Evolutionary conservation across 495 filamentous ascomycete genomes (phyloP).

Genomic region (Astrocystis sublimbata): DNA sequence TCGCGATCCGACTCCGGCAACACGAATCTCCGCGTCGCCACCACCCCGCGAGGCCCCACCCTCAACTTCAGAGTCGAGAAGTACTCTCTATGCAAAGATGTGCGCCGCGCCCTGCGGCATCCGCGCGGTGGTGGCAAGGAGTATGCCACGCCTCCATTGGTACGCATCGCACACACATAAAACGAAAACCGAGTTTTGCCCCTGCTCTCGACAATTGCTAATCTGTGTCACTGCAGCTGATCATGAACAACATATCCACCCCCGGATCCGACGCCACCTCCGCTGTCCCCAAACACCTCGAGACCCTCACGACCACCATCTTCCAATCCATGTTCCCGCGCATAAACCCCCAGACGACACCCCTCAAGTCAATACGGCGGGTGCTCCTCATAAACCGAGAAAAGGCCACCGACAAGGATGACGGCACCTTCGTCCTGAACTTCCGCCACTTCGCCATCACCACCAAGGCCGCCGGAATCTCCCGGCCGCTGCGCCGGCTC

Average conservation of each 20-base stretch:
- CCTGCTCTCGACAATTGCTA: constrained; percentile 14
- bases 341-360: constrained; percentile 88
- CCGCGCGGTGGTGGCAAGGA: constrained; percentile 81
- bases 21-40: constrained; percentile 85
- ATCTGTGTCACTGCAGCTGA: constrained; percentile 56
- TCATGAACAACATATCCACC: constrained; percentile 96
- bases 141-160: constrained; percentile 76
- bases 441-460: constrained; percentile 94
- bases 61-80: constrained; percentile 94
- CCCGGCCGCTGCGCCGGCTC: constrained; percentile 76
- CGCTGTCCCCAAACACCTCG: constrained; percentile 78
- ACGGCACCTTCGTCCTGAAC: constrained; percentile 79
- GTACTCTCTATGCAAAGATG: constrained; percentile 91
- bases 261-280: constrained; percentile 64
- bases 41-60: constrained; percentile 89
- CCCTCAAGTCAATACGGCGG: constrained; percentile 82
- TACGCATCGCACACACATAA: constrained; percentile 56
- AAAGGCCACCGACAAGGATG: constrained; percentile 50
- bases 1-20: constrained; percentile 87
- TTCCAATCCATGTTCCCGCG: constrained; percentile 97
- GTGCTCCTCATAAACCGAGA: constrained; percentile 90
- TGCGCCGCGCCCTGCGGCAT: constrained; percentile 76
- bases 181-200: not conserved
- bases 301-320: constrained; percentile 87
- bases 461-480: constrained; percentile 80